Percentiles rank a stretch among this genome's conserved stretches.
Evolutionary conservation across 2,329 filamentous ascomycete species (phyloP).

Genomic region (Teratosphaeria destructans): DNA sequence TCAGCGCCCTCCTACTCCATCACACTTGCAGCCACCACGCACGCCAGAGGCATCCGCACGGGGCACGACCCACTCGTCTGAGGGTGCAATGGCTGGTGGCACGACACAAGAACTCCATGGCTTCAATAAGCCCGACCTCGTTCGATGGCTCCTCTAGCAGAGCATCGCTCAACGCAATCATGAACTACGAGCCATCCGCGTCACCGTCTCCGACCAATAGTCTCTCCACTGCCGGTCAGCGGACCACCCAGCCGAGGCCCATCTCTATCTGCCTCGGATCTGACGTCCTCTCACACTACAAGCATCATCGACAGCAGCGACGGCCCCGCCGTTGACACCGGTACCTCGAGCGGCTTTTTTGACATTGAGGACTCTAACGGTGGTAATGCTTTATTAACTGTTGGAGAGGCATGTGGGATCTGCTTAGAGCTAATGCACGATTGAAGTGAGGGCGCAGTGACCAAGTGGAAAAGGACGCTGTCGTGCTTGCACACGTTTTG

Average conservation of each 20-base stretch:
- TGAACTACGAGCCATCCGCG: too few species aligned
- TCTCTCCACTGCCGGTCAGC: not conserved
- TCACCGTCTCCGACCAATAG: not conserved
- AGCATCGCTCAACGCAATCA: too few species aligned
- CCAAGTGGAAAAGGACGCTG: not conserved
- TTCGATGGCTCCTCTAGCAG: too few species aligned
- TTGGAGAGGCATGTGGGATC: not conserved
- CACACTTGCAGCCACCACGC: not conserved
- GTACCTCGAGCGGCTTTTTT: not conserved
- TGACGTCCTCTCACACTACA: not conserved
- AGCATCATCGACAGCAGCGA: not conserved
- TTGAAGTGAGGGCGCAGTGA: not conserved
- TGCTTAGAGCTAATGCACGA: not conserved
- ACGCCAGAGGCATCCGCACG: not conserved
- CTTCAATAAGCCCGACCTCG: too few species aligned
- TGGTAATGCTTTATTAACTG: not conserved
- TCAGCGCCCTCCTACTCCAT: not conserved
- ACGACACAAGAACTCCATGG: not conserved
- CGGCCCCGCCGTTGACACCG: not conserved
- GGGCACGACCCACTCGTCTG: too few species aligned
- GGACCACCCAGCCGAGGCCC: not conserved
- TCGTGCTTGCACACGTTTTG: not conserved
- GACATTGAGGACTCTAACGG: not conserved
- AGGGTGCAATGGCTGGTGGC: not conserved
- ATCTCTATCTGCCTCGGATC: not conserved